Conservation (phyloP, 148 eudicot genomes). For the Silene latifolia region DNA sequence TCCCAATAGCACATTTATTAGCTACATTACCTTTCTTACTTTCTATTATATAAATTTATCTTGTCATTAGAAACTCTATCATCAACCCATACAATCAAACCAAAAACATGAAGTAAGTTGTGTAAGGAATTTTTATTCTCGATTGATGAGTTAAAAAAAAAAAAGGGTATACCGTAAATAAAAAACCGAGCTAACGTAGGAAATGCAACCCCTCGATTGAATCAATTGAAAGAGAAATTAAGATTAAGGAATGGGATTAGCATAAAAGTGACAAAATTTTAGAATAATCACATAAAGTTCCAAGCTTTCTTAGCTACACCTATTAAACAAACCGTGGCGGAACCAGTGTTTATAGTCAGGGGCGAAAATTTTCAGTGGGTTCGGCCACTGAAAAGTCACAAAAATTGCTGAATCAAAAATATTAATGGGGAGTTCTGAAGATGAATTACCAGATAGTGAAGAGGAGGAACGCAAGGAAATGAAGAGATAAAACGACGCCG, state of each 20-base stretch:
- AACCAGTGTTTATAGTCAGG: no score
- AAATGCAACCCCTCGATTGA: slow-evolving; percentile 58
- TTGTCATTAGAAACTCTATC: background rate
- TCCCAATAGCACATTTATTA: background rate
- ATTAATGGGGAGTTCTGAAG: background rate
- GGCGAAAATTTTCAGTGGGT: no score
- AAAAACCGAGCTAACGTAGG: slow-evolving; percentile 60
- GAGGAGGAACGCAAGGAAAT: slow-evolving; percentile 58
- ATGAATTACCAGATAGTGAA: slow-evolving; percentile 52
- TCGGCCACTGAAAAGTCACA: no score
- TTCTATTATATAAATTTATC: background rate
- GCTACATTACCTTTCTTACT: background rate
- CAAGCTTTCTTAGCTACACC: background rate
- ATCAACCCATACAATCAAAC: background rate
- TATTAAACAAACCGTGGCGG: no score
- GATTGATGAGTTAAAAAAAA: background rate
- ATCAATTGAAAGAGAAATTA: background rate
- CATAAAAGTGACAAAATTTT: background rate
- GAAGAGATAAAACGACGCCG: slow-evolving; percentile 62
- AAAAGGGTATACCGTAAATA: slow-evolving; percentile 47
- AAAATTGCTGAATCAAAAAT: no score
- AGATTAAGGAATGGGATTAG: background rate
- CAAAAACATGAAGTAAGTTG: background rate
- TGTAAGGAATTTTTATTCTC: background rate
- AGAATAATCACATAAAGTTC: background rate